Evolutionary conservation across 179 eudicot species (phyloP).

Genomic region (Camellia oleifera): DNA sequence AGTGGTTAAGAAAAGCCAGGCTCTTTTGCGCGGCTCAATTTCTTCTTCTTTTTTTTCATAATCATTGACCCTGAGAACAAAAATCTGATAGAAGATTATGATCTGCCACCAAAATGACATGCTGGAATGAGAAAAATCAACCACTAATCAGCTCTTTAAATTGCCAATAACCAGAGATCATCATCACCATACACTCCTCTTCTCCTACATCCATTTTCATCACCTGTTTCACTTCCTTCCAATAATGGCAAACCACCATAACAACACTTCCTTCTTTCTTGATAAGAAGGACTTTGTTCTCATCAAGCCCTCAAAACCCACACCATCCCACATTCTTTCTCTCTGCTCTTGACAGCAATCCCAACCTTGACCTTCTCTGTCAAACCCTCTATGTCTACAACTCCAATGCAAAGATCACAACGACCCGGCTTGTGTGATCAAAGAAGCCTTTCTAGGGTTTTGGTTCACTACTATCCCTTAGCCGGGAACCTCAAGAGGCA

Average conservation of each 20-base stretch:
- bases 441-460: conserved; percentile 11
- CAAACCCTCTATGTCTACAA: conserved; percentile 11
- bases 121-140: no score
- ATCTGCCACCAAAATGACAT: no score
- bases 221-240: neutral
- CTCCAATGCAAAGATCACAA: neutral
- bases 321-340: conserved; percentile 11
- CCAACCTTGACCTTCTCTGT: neutral
- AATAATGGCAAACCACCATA: neutral
- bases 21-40: no score
- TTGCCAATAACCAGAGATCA: no score
- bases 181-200: no score
- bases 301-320: conserved; percentile 15
- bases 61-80: no score
- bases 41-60: no score
- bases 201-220: no score
- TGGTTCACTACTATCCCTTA: conserved; percentile 16
- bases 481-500: conserved; percentile 18
- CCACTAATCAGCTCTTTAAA: no score
- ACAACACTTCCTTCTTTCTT: neutral
- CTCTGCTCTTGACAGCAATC: conserved; percentile 17
- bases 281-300: conserved; percentile 9
- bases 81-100: no score
- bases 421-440: conserved; percentile 8
- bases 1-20: no score